phyloP scores from a whole-genome alignment of 2,329 filamentous ascomycete species.

The Fusarium luffae region DNA sequence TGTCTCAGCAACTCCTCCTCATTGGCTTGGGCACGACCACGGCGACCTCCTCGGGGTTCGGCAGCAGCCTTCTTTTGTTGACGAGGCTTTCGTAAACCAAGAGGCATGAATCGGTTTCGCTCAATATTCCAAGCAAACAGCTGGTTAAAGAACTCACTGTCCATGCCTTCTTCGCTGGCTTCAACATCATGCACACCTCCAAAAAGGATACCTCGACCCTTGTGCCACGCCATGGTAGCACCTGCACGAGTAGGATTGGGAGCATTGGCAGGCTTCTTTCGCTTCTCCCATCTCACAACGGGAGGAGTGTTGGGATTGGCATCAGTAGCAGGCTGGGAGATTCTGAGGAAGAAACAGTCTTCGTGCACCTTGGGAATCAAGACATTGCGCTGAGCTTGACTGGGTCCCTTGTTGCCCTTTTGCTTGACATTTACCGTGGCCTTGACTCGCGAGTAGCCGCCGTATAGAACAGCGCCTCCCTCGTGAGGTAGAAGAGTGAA shows the following conservation, averaged over 20 bases:
- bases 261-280: conserved; percentile 91
- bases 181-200: conserved; percentile 95
- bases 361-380: conserved; percentile 91
- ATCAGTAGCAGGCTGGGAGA: conserved; percentile 77
- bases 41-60: conserved; percentile 65
- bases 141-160: conserved; percentile 96
- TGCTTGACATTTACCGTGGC: conserved; percentile 70
- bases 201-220: conserved; percentile 91
- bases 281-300: conserved; percentile 86
- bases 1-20: conserved; percentile 92
- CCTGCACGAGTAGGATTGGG: conserved; percentile 87
- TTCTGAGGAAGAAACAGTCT: conserved; percentile 92
- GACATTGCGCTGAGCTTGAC: conserved; percentile 74
- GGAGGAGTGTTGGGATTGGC: conserved; percentile 74
- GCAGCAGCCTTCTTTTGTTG: conserved; percentile 67
- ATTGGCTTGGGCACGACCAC: conserved; percentile 85
- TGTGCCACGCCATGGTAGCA: conserved; percentile 93
- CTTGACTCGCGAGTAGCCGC: conserved; percentile 94
- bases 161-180: conserved; percentile 91
- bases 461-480: conserved; percentile 87
- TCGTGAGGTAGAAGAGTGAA: conserved; percentile 95
- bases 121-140: conserved; percentile 96
- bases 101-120: conserved; percentile 91
- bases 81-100: conserved; percentile 80
- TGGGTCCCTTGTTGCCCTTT: conserved; percentile 64